These are phyloP conservation scores for Phialemoniopsis sp. DNA, from an alignment of 2,329 filamentous ascomycete genomes.

Conservation along the genomic window DNA sequence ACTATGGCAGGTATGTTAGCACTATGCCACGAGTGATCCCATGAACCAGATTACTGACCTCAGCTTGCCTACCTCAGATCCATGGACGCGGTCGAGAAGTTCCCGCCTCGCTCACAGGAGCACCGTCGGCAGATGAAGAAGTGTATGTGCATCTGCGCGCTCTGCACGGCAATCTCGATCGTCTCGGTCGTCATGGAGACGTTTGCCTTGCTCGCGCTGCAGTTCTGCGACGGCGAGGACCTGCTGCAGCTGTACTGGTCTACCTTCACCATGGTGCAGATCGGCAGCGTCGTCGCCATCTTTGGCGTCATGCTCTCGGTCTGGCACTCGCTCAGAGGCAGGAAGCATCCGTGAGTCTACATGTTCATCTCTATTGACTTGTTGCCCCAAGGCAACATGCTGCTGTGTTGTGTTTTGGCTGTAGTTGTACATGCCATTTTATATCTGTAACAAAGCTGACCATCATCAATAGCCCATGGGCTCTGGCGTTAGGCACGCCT, in stretches of 20 bases:
- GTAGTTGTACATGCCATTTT: no score
- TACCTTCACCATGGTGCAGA: slow-evolving; percentile 56
- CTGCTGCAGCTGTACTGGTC: slow-evolving; percentile 58
- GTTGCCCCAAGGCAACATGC: no score
- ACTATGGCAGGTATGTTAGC: slow-evolving; percentile 33
- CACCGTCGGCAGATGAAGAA: slow-evolving; percentile 28
- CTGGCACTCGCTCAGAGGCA: slow-evolving; percentile 41
- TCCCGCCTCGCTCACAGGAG: slow-evolving; percentile 14
- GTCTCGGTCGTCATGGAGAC: slow-evolving; percentile 48
- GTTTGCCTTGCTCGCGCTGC: slow-evolving; percentile 46
- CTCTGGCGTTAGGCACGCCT: slow-evolving; percentile 54
- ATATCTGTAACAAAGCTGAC: slow-evolving; percentile 2
- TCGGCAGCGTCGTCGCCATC: slow-evolving; percentile 55
- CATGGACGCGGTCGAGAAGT: no score
- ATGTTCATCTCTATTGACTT: no score
- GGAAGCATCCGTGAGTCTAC: slow-evolving; percentile 44
- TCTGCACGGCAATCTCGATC: slow-evolving; percentile 39
- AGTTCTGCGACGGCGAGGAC: slow-evolving; percentile 58
- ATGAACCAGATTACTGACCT: not conserved
- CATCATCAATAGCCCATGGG: slow-evolving; percentile 42
- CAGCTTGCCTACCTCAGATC: not conserved
- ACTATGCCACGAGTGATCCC: not conserved
- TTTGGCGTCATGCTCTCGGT: slow-evolving; percentile 51
- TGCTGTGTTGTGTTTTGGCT: no score
- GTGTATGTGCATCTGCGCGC: slow-evolving; percentile 37